Conservation (phyloP, 108 stramenopile genomes). For the Conticribra weissflogii region DNA sequence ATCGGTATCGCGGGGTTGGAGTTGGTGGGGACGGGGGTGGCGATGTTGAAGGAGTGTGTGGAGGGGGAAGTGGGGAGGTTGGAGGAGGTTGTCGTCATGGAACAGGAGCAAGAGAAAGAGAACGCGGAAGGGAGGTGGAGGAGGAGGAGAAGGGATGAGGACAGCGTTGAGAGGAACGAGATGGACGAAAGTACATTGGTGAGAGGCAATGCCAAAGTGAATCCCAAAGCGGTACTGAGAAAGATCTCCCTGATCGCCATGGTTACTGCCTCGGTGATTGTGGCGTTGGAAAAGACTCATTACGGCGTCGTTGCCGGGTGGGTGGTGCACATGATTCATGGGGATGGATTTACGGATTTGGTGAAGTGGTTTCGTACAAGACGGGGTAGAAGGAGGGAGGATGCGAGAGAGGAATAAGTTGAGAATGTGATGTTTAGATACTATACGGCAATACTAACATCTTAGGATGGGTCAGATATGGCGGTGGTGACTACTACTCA, state of each 20-base stretch:
- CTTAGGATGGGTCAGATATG: no score
- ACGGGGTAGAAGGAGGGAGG: constrained; percentile 18
- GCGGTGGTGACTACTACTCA: no score
- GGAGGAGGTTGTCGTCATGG: constrained; percentile 4
- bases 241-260: constrained; percentile 55
- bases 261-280: constrained; percentile 68
- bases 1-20: constrained; percentile 79
- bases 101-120: not conserved
- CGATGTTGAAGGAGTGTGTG: constrained; percentile 39
- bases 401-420: constrained; percentile 6
- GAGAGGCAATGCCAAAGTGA: not conserved
- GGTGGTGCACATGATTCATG: constrained; percentile 69
- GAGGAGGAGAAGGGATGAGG: not conserved
- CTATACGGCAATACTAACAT: no score
- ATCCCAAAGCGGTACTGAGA: constrained; percentile 30
- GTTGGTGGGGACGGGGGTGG: constrained; percentile 67
- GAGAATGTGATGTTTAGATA: not conserved
- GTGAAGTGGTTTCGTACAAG: constrained; percentile 31
- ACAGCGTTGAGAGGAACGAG: no score
- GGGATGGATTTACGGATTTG: constrained; percentile 45
- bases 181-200: no score
- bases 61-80: constrained; percentile 30
- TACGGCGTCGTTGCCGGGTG: constrained; percentile 71
- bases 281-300: constrained; percentile 69
- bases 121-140: not conserved